phyloP scores from a whole-genome alignment of 805 yeast genomes.

The Candida maesae region DNA sequence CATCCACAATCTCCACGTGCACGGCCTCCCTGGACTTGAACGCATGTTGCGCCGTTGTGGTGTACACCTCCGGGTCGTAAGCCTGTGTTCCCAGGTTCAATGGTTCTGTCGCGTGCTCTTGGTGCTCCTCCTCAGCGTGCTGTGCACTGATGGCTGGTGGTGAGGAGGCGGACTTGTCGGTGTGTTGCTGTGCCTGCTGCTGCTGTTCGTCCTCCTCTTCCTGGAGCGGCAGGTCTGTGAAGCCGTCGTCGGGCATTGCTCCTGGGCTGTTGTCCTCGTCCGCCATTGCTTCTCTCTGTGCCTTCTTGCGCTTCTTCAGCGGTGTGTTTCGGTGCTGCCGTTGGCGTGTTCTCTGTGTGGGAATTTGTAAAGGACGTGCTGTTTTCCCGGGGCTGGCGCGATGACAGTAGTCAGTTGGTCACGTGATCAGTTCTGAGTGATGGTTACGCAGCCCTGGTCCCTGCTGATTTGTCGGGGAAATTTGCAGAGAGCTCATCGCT shows the following conservation, averaged over 20 bases:
- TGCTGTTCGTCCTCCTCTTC: constrained; percentile 19
- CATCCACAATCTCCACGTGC: constrained; percentile 59
- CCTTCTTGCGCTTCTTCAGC: too few relatives aligned
- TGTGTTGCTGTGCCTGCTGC: constrained; percentile 1
- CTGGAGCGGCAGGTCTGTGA: constrained; percentile 26
- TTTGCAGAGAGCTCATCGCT: background rate
- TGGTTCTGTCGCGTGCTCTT: background rate
- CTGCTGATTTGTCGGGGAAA: too few relatives aligned
- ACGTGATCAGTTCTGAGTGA: too few relatives aligned
- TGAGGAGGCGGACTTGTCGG: background rate
- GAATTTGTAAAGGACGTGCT: too few relatives aligned
- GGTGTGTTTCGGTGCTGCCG: constrained; percentile 8
- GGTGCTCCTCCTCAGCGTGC: background rate
- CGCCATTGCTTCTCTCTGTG: too few relatives aligned
- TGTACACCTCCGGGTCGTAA: constrained; percentile 27
- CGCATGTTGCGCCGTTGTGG: constrained; percentile 19
- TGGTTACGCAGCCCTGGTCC: background rate
- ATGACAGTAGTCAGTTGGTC: too few relatives aligned
- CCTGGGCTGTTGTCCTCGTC: constrained; percentile 28
- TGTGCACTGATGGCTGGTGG: too few relatives aligned
- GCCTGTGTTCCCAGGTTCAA: constrained; percentile 18
- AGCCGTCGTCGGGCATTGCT: constrained; percentile 23
- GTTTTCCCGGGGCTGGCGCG: too few relatives aligned
- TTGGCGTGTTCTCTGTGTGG: background rate
- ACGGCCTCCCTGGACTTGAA: constrained; percentile 20